Evolutionary conservation across 179 eudicot genomes (phyloP).

Genomic region (Heliamphora pulchella): DNA sequence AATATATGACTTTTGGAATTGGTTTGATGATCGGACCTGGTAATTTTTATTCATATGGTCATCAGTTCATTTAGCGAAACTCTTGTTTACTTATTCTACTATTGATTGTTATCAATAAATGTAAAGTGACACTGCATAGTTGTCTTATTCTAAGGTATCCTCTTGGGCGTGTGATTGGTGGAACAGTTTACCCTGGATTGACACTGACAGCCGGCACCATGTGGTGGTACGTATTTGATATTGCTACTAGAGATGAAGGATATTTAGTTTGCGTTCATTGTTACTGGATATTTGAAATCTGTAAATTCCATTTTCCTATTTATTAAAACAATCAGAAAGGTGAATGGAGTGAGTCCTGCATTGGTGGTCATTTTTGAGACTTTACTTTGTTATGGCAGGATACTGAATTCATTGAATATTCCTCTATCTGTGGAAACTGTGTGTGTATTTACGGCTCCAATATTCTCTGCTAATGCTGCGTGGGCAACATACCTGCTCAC

Average conservation of each 20-base stretch:
- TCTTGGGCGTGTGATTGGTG: conserved; percentile 95
- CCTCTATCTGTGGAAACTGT: conserved; percentile 98
- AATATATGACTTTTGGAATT: conserved; percentile 96
- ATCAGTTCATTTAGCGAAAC: not conserved
- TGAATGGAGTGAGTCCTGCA: not conserved
- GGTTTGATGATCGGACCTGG: conserved; percentile 99
- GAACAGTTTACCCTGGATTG: conserved; percentile 95
- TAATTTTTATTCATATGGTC: conserved; percentile 29
- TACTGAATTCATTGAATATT: conserved; percentile 72
- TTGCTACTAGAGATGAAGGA: conserved; percentile 11
- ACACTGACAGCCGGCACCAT: conserved; percentile 92
- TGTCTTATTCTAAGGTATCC: conserved; percentile 63
- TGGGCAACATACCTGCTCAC: conserved; percentile 95
- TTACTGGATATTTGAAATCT: not conserved
- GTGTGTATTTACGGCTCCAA: conserved; percentile 95
- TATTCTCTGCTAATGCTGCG: conserved; percentile 89
- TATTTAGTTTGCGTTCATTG: not conserved
- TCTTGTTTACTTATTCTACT: not conserved
- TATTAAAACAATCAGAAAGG: not conserved
- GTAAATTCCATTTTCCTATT: not conserved
- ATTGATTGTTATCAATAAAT: not conserved
- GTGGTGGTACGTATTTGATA: conserved; percentile 69
- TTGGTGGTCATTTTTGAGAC: conserved; percentile 1
- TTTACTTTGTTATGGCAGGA: conserved; percentile 46
- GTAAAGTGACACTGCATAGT: conserved; percentile 8